These are phyloP conservation scores for Cladosporium phlei DNA, from an alignment of 2,329 filamentous ascomycete genomes.

Conservation along the genomic window DNA sequence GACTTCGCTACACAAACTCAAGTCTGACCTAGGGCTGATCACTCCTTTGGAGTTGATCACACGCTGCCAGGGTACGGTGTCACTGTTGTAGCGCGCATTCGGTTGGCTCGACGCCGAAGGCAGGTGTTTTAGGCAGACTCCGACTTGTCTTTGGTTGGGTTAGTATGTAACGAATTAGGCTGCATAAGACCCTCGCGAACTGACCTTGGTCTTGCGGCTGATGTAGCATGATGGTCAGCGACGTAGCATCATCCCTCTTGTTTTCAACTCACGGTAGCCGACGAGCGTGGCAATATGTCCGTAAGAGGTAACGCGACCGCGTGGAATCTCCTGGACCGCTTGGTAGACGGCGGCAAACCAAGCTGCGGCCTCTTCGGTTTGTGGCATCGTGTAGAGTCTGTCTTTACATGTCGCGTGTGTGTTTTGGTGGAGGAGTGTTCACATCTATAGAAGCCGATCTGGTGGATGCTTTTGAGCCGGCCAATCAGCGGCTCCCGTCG, in stretches of 20 bases:
- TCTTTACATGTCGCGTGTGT: background rate
- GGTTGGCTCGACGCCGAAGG: conserved; percentile 45
- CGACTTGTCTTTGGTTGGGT: conserved; percentile 64
- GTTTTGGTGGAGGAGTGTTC: no score
- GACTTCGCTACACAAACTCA: background rate
- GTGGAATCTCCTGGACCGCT: conserved; percentile 79
- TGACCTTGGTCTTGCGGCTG: conserved; percentile 47
- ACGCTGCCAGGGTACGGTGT: conserved; percentile 89
- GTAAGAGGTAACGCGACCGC: conserved; percentile 80
- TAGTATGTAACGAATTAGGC: conserved; percentile 7
- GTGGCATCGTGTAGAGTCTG: conserved; percentile 50
- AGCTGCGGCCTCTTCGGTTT: conserved; percentile 67
- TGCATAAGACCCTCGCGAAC: no score
- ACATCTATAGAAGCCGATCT: no score
- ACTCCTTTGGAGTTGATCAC: conserved; percentile 83
- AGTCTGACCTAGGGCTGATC: conserved; percentile 72
- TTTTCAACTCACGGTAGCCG: conserved; percentile 64
- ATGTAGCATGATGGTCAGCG: background rate
- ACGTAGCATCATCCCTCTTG: no score
- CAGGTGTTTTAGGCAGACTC: conserved; percentile 83
- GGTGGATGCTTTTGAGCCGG: background rate
- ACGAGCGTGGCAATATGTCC: conserved; percentile 71
- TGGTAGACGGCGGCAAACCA: conserved; percentile 76
- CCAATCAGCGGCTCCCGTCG: background rate
- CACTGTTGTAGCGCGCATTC: conserved; percentile 58